Conservation (phyloP, 495 filamentous ascomycete genomes). For the Hypomontagnella monticulosa region DNA sequence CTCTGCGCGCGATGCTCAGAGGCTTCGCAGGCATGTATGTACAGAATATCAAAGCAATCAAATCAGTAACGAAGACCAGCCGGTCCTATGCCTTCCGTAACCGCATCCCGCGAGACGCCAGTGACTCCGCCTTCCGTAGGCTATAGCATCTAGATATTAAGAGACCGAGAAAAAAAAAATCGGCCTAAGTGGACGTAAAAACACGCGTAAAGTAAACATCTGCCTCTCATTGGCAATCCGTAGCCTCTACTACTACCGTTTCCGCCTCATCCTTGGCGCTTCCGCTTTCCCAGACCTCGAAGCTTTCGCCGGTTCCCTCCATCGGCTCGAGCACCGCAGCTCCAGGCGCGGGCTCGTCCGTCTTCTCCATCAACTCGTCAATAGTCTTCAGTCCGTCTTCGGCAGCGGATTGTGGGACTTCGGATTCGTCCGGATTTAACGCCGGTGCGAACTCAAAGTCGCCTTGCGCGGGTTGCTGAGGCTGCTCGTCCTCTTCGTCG, state of each 20-base stretch:
- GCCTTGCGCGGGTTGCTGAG: constrained; percentile 21
- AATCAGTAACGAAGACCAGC: constrained; percentile 1
- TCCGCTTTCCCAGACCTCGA: constrained; percentile 73
- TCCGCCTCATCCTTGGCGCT: constrained; percentile 63
- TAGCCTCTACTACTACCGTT: constrained; percentile 20
- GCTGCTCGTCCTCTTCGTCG: constrained; percentile 60
- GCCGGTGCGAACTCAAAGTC: constrained; percentile 48
- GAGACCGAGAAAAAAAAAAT: constrained; percentile 13
- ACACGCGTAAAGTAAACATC: not conserved
- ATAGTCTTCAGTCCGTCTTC: constrained; percentile 45
- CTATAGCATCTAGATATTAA: constrained; percentile 38
- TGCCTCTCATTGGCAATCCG: constrained; percentile 21
- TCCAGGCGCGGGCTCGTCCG: constrained; percentile 46
- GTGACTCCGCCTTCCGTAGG: constrained; percentile 6
- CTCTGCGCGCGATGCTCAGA: not conserved
- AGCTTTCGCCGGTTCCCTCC: constrained; percentile 61
- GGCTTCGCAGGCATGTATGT: constrained; percentile 16
- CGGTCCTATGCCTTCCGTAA: constrained; percentile 6
- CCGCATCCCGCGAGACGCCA: constrained; percentile 14
- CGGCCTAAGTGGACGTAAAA: constrained; percentile 3
- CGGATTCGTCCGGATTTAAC: constrained; percentile 47
- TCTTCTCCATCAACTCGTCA: constrained; percentile 61
- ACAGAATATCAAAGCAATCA: constrained; percentile 21
- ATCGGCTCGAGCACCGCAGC: constrained; percentile 61
- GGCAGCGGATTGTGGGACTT: constrained; percentile 10